A percentile compares a stretch with the other conserved stretches of the same genome.
These are phyloP conservation scores for Cornus florida DNA, from an alignment of 148 eudicot species.

Conservation along the genomic window DNA sequence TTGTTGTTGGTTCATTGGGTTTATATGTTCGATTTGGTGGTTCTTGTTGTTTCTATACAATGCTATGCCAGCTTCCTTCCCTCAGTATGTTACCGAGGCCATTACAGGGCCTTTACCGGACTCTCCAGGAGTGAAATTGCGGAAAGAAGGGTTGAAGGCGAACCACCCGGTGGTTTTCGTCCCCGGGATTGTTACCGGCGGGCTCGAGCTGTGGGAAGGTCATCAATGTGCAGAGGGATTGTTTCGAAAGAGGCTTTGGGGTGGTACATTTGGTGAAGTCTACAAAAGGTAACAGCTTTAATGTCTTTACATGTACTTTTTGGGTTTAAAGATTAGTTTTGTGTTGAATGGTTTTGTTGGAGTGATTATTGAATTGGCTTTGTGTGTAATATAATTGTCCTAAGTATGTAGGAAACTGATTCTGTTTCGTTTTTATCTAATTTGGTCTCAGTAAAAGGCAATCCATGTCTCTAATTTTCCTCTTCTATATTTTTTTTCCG, in stretches of 20 bases:
- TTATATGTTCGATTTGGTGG: conserved; percentile 79
- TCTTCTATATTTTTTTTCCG: background rate
- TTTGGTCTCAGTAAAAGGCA: background rate
- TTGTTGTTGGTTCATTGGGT: conserved; percentile 85
- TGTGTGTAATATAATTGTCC: background rate
- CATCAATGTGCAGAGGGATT: conserved; percentile 87
- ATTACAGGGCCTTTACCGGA: conserved; percentile 80
- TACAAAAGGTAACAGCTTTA: conserved; percentile 62
- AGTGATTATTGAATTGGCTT: background rate
- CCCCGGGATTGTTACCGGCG: conserved; percentile 94
- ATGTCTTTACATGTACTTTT: background rate
- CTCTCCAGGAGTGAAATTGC: conserved; percentile 82
- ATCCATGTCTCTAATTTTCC: background rate
- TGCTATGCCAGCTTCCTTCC: conserved; percentile 83
- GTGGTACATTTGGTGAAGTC: conserved; percentile 94
- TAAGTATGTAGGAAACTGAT: background rate
- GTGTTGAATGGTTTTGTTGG: background rate
- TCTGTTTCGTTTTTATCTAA: conserved; percentile 4
- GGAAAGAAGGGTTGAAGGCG: conserved; percentile 67
- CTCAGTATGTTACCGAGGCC: conserved; percentile 90
- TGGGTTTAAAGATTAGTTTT: background rate
- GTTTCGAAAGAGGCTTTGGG: conserved; percentile 98
- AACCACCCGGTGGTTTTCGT: conserved; percentile 92
- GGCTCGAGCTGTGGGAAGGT: conserved; percentile 96
- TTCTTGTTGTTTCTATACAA: conserved; percentile 65